Evolutionary conservation across 2,329 filamentous ascomycete genomes (phyloP).

Genomic region (Coccinonectria pachysandricola): DNA sequence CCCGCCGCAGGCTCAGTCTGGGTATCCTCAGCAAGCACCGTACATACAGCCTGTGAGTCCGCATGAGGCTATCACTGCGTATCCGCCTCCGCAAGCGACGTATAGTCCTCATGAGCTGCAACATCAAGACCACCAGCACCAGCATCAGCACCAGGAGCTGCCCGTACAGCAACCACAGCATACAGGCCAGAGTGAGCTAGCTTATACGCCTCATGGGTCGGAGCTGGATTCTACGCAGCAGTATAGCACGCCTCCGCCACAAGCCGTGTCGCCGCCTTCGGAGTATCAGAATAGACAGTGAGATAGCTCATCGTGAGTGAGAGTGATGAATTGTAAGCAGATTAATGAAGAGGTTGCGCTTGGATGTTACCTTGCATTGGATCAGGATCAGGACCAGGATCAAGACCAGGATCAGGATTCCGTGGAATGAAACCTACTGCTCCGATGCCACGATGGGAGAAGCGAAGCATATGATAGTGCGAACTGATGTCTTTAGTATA

Average conservation of each 20-base stretch:
- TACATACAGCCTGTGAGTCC: constrained; percentile 17
- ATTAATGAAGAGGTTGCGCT: too few species aligned
- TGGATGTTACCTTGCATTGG: too few species aligned
- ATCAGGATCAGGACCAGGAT: too few species aligned
- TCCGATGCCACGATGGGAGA: too few species aligned
- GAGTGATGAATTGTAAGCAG: too few species aligned
- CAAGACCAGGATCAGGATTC: too few species aligned
- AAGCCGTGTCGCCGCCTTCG: neutral
- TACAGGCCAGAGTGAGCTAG: constrained; percentile 4
- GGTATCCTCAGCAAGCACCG: constrained; percentile 1
- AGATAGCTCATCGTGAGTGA: too few species aligned
- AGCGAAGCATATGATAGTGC: too few species aligned
- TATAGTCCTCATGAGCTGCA: constrained; percentile 16
- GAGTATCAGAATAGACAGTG: too few species aligned
- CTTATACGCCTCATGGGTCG: too few species aligned
- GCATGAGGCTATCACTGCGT: constrained; percentile 19
- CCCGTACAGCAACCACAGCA: constrained; percentile 9
- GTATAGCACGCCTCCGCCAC: neutral
- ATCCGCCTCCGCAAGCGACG: constrained; percentile 12
- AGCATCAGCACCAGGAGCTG: constrained; percentile 13
- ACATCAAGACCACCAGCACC: constrained; percentile 13
- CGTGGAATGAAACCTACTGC: too few species aligned
- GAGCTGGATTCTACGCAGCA: neutral
- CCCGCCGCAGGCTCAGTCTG: constrained; percentile 4
- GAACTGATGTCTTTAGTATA: too few species aligned